Conservation (phyloP, 805 yeast species). For the Candida wancherniae region DNA sequence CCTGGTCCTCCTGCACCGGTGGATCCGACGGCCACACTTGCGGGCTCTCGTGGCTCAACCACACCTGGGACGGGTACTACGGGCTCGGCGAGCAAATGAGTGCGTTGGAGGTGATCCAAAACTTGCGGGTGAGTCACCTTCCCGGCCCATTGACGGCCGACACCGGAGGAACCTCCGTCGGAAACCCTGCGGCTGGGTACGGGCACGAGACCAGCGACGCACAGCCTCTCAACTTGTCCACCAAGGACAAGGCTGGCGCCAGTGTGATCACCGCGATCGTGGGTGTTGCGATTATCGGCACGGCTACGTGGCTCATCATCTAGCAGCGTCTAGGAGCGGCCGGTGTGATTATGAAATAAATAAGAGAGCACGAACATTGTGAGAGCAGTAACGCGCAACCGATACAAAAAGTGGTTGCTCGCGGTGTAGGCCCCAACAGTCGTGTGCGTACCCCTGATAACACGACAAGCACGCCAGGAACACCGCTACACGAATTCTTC, state of each 20-base stretch:
- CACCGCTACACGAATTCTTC: not conserved
- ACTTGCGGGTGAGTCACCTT: conserved; percentile 20
- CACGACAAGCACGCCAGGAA: too few relatives aligned
- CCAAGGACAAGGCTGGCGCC: conserved; percentile 65
- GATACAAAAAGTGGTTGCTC: too few relatives aligned
- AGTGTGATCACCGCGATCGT: conserved; percentile 74
- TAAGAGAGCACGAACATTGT: too few relatives aligned
- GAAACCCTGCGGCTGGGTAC: conserved; percentile 33
- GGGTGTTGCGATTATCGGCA: conserved; percentile 18
- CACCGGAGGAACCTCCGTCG: conserved; percentile 34
- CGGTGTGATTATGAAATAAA: too few relatives aligned
- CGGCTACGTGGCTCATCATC: conserved; percentile 17
- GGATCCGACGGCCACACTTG: conserved; percentile 20
- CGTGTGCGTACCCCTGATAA: conserved; percentile 10
- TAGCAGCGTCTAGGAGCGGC: too few relatives aligned
- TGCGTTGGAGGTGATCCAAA: conserved; percentile 20
- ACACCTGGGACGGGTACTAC: conserved; percentile 15
- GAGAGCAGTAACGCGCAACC: too few relatives aligned
- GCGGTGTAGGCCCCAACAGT: too few relatives aligned
- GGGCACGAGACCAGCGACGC: conserved; percentile 7
- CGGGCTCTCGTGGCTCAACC: conserved; percentile 19
- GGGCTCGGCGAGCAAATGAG: conserved; percentile 21
- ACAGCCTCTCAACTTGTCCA: conserved; percentile 11
- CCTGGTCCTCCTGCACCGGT: conserved; percentile 17
- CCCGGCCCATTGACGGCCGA: conserved; percentile 29